phyloP scores from a whole-genome alignment of 495 filamentous ascomycete species.

The Xylaria telfairii region DNA sequence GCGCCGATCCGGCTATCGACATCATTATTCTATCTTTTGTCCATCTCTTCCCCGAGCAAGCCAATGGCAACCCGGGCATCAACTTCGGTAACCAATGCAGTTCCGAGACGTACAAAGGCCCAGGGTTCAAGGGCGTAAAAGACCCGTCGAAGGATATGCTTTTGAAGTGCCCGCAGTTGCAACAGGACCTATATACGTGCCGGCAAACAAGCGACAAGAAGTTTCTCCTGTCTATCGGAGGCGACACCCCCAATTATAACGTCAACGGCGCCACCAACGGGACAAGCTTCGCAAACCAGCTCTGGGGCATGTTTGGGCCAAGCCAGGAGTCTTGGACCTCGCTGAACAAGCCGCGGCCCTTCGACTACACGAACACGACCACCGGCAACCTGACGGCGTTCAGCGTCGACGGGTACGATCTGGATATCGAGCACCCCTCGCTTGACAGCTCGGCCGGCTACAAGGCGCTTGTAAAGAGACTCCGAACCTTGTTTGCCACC shows the following conservation, averaged over 20 bases:
- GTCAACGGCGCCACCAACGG: constrained; percentile 52
- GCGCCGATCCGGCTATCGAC: constrained; percentile 63
- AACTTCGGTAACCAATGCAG: constrained; percentile 74
- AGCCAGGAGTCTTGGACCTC: constrained; percentile 44
- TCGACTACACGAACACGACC: constrained; percentile 46
- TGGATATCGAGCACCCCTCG: constrained; percentile 59
- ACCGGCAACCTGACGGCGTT: constrained; percentile 43
- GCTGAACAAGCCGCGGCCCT: constrained; percentile 41
- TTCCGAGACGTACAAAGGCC: constrained; percentile 40
- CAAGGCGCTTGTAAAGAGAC: constrained; percentile 48
- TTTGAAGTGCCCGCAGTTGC: constrained; percentile 42
- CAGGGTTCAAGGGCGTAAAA: constrained; percentile 38
- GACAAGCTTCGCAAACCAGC: constrained; percentile 63
- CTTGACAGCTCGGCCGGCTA: constrained; percentile 40
- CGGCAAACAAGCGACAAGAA: constrained; percentile 61
- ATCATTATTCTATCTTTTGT: constrained; percentile 74
- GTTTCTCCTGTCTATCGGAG: constrained; percentile 69
- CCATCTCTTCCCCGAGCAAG: constrained; percentile 65
- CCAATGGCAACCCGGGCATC: constrained; percentile 60
- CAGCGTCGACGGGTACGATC: constrained; percentile 64
- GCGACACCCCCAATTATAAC: constrained; percentile 54
- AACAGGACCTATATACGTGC: constrained; percentile 56
- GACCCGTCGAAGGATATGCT: constrained; percentile 35
- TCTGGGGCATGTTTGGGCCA: constrained; percentile 71
- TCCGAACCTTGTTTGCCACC: constrained; percentile 14